Evolutionary conservation across 371 early-diverging fungal species (phyloP).

Genomic region (Mycotypha africana): DNA sequence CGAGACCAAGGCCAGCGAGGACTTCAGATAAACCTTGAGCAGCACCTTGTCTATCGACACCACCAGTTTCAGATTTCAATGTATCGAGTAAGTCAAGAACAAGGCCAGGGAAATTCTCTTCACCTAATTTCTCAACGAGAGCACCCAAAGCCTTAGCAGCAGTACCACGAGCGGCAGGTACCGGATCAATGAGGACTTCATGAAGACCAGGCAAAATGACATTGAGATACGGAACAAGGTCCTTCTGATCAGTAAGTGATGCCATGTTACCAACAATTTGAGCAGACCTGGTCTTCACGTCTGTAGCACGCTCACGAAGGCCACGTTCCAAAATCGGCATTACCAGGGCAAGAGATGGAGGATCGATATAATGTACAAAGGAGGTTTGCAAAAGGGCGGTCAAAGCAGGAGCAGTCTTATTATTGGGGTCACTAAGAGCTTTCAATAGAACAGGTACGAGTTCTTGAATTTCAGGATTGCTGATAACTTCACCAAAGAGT

Average conservation of each 20-base stretch:
- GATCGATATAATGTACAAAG: slow-evolving; percentile 97
- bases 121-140: slow-evolving; percentile 88
- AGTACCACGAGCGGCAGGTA: slow-evolving; percentile 93
- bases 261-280: slow-evolving; percentile 98
- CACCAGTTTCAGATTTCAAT: slow-evolving; percentile 82
- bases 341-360: slow-evolving; percentile 92
- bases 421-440: slow-evolving; percentile 88
- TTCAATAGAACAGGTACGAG: slow-evolving; percentile 84
- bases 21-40: slow-evolving; percentile 97
- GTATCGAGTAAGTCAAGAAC: slow-evolving; percentile 80
- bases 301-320: slow-evolving; percentile 82
- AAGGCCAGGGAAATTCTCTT: slow-evolving; percentile 88
- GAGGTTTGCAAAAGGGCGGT: slow-evolving; percentile 85
- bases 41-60: slow-evolving; percentile 94
- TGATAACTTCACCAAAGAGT: slow-evolving; percentile 90
- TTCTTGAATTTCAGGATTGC: slow-evolving; percentile 93
- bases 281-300: slow-evolving; percentile 89
- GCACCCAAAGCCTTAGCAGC: slow-evolving; percentile 92
- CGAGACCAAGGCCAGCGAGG: slow-evolving; percentile 84
- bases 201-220: slow-evolving; percentile 83
- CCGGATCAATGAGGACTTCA: slow-evolving; percentile 90
- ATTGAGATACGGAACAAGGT: slow-evolving; percentile 83
- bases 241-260: slow-evolving; percentile 84
- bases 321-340: slow-evolving; percentile 95
- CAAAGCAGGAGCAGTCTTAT: slow-evolving; percentile 78